Conservation (phyloP, 2,329 filamentous ascomycete species). For the Sporothrix humicola region DNA sequence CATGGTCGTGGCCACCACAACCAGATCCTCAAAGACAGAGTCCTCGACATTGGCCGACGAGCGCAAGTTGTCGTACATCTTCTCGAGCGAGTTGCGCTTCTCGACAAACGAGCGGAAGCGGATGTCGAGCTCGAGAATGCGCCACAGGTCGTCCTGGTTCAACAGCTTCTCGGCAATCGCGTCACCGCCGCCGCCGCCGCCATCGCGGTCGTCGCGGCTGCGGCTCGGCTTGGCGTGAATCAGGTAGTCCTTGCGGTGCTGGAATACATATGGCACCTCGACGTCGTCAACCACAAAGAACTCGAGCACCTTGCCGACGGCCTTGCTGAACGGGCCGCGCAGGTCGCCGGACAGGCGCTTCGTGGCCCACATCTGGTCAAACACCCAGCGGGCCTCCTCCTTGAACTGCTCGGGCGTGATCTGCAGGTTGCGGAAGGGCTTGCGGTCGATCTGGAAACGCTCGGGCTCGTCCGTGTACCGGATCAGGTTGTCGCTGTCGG, state of each 20-base stretch:
- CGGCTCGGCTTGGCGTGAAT: constrained; percentile 77
- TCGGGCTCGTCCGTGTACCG: constrained; percentile 89
- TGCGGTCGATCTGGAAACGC: constrained; percentile 89
- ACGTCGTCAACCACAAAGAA: constrained; percentile 95
- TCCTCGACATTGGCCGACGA: constrained; percentile 68
- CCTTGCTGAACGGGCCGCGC: constrained; percentile 81
- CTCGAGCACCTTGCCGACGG: constrained; percentile 88
- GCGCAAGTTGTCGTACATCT: constrained; percentile 76
- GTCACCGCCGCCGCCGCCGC: constrained; percentile 74
- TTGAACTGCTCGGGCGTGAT: constrained; percentile 83
- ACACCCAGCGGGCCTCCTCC: constrained; percentile 92
- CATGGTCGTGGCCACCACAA: constrained; percentile 80
- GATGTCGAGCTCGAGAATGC: constrained; percentile 90
- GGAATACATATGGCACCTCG: constrained; percentile 96
- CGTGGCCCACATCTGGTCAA: constrained; percentile 85
- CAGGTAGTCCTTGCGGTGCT: constrained; percentile 96
- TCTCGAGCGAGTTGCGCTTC: constrained; percentile 84
- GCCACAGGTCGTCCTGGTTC: constrained; percentile 92
- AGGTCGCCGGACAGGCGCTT: constrained; percentile 76
- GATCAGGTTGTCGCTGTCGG: constrained; percentile 91
- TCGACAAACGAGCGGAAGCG: constrained; percentile 94
- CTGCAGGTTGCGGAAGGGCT: constrained; percentile 81
- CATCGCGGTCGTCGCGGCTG: constrained; percentile 70
- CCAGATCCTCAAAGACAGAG: constrained; percentile 77
- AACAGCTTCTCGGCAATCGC: constrained; percentile 85